Conservation (phyloP, 306 rosid genomes). For the Corylus avellana region DNA sequence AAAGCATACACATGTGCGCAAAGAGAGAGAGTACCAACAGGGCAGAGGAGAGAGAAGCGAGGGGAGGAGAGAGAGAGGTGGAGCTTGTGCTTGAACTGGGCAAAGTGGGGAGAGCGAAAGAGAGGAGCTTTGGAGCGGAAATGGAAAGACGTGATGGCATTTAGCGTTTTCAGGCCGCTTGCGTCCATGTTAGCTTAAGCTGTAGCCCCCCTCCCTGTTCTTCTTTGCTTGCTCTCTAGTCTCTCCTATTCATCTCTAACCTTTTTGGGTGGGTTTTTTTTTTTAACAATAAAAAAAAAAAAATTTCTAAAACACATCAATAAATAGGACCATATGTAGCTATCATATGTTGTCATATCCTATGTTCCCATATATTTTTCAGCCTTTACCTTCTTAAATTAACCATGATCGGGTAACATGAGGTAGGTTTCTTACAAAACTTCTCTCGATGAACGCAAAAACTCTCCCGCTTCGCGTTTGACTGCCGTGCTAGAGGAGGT, state of each 20-base stretch:
- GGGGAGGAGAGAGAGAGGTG: constrained; percentile 35
- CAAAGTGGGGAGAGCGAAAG: constrained; percentile 32
- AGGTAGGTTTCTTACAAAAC: too few species aligned
- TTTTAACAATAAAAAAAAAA: not conserved
- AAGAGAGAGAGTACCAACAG: constrained; percentile 39
- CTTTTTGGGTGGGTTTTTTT: not conserved
- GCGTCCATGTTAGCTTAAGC: constrained; percentile 37
- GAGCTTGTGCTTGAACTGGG: constrained; percentile 40
- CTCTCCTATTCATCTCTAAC: too few species aligned
- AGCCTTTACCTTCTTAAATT: too few species aligned
- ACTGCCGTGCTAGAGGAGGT: too few species aligned
- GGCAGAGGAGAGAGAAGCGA: constrained; percentile 38
- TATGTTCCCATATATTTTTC: too few species aligned
- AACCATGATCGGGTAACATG: too few species aligned
- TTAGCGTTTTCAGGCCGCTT: constrained; percentile 39
- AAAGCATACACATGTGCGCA: not conserved
- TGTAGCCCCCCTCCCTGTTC: not conserved
- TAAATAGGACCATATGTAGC: too few species aligned
- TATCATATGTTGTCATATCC: too few species aligned
- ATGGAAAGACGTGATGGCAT: constrained; percentile 26
- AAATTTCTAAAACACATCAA: too few species aligned
- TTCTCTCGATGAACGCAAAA: too few species aligned
- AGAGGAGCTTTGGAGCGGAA: constrained; percentile 38
- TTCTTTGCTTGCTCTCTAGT: not conserved
- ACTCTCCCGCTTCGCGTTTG: too few species aligned